Base-by-base conservation (phyloP, 805 yeast species). In the Cyberlindnera mycetangii region DNA sequence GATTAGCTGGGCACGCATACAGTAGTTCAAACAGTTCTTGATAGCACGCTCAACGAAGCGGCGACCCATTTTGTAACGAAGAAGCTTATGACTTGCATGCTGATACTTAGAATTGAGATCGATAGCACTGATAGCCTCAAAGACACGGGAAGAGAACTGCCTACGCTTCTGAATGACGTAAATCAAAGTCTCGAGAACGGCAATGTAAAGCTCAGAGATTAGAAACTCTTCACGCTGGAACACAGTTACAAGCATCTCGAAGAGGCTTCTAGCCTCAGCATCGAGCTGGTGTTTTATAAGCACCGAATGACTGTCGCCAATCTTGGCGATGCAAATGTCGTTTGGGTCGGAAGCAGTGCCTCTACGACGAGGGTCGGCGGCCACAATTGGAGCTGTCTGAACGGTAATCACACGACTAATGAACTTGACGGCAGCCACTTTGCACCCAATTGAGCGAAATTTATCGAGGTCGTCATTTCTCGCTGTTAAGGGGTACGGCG, bases 381-480 rank as follows among this genome's bases (percentile, higher is more conserved):
- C 20, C 6, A 44, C 48, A 10, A 57, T 48, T 15, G 72, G 64
- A 3, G 76, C 69, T 4, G 79, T 64, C 47, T 83, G 89, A 1
- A 76, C 72, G 28, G 72, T 68, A 12, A 82, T 70, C 5, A 82
- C 64, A 43, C 74, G 74, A n/a, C 79, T 79, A 10, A 88, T 76
- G 47, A 90, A 80, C 63, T 85, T 87, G 41, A 83, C 68, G n/a
- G 84, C 70, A 22, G 90, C 82, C n/a, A 85, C 66, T 61, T 77
- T 80, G 37, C 81, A 68, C 12, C 84, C 79, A 31, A 80, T 63
- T 37, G 79, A 74, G 60, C 81, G 73, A 28, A 68, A 56, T 24
- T 65, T 67, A 44, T 61, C 61, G 5, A 51, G 19, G 17, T 55
- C 50, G 8, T 52, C 50, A 21, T 50, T 41, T 12, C 45, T 41